Conservation (phyloP, 2,329 filamentous ascomycete genomes). For the Alternaria sp. region DNA sequence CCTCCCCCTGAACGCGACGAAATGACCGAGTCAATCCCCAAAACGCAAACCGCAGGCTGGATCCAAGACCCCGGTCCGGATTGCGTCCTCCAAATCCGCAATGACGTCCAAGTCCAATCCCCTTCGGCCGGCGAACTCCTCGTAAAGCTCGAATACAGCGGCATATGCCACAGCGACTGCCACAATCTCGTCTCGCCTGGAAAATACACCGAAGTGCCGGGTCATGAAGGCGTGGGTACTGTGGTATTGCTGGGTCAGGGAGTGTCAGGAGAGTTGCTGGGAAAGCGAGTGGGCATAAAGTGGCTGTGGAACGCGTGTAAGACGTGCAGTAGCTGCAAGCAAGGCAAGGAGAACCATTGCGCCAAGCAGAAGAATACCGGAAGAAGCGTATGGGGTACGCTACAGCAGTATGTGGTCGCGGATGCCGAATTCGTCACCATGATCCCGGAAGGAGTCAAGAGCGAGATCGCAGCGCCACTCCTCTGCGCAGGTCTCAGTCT, state of each 20-base stretch:
- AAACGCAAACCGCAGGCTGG: constrained; percentile 46
- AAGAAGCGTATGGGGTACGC: constrained; percentile 43
- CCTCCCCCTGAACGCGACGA: background rate
- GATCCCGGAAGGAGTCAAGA: constrained; percentile 46
- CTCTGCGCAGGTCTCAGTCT: constrained; percentile 58
- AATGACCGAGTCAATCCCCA: constrained; percentile 28
- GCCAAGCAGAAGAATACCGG: constrained; percentile 52
- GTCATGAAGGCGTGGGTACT: constrained; percentile 55
- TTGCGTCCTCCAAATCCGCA: constrained; percentile 45
- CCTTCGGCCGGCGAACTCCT: constrained; percentile 52
- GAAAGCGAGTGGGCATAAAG: constrained; percentile 52
- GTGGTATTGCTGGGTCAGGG: constrained; percentile 47
- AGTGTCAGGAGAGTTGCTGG: constrained; percentile 36
- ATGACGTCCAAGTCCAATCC: constrained; percentile 45
- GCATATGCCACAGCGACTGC: constrained; percentile 57
- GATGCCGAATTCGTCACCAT: constrained; percentile 40
- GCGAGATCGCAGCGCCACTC: constrained; percentile 45
- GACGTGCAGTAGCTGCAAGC: constrained; percentile 45
- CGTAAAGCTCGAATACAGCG: constrained; percentile 56
- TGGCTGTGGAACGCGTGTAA: constrained; percentile 55
- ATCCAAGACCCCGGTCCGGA: constrained; percentile 44
- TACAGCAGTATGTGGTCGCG: constrained; percentile 46
- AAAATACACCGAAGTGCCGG: constrained; percentile 55
- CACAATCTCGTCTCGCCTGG: constrained; percentile 53
- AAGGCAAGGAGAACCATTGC: constrained; percentile 51